Conservation (phyloP, 805 yeast species). For the Starmera quercuum region DNA sequence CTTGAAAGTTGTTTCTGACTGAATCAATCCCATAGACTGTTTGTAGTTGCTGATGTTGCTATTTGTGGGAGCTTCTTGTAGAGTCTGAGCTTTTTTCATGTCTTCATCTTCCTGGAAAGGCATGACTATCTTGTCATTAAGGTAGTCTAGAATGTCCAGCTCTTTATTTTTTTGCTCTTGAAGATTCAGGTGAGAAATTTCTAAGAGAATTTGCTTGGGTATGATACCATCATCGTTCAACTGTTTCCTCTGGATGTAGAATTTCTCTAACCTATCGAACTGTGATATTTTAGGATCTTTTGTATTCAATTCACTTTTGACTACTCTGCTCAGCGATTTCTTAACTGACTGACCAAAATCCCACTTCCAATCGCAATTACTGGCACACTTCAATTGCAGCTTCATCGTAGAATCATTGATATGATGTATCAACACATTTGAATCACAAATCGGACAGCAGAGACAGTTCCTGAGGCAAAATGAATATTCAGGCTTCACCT, state of each 20-base stretch:
- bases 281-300: neutral
- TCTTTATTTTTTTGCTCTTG: constrained; percentile 1
- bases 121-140: neutral
- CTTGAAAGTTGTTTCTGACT: neutral
- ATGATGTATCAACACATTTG: constrained; percentile 8
- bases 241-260: constrained; percentile 12
- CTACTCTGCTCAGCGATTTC: constrained; percentile 8
- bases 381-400: constrained; percentile 9
- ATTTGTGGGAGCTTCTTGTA: neutral
- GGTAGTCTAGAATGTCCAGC: neutral
- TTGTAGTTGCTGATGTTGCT: too few relatives aligned
- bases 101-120: neutral
- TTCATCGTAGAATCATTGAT: neutral
- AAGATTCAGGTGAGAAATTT: constrained; percentile 11
- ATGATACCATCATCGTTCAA: constrained; percentile 5
- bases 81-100: neutral
- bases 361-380: constrained; percentile 10
- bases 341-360: constrained; percentile 9
- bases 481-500: constrained; percentile 14
- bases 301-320: constrained; percentile 5
- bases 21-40: neutral
- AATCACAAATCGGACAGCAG: constrained; percentile 18
- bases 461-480: constrained; percentile 20
- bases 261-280: constrained; percentile 13
- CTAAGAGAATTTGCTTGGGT: constrained; percentile 7